Conservation (phyloP, 1,139 yeast species). For the Taiozyma sp. region DNA sequence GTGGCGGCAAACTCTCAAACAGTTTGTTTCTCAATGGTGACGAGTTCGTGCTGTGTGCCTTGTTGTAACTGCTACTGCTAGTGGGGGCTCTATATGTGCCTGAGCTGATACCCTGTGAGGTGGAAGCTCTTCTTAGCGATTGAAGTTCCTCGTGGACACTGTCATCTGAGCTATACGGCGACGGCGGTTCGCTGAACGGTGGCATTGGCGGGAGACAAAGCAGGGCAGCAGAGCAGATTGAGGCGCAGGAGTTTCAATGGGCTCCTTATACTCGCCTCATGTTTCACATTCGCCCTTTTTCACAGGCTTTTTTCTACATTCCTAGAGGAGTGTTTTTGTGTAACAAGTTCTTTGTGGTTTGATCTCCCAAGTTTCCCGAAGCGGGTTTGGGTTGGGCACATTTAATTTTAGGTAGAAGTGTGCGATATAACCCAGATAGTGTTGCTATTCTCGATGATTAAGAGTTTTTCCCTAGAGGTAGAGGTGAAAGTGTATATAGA, state of each 20-base stretch:
- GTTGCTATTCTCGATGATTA: constrained; percentile 20
- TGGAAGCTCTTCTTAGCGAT: background rate
- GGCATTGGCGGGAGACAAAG: background rate
- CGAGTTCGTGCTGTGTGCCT: background rate
- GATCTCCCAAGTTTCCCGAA: background rate
- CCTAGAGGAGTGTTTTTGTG: background rate
- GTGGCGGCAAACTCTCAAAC: background rate
- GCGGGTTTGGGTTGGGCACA: no score
- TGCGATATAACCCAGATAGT: constrained; percentile 17
- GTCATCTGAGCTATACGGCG: background rate
- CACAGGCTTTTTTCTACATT: constrained; percentile 1
- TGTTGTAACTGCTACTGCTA: background rate
- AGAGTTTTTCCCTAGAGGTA: background rate
- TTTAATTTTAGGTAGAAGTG: no score
- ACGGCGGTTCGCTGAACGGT: background rate
- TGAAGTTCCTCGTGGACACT: background rate
- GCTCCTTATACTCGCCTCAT: background rate
- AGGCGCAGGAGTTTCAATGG: background rate
- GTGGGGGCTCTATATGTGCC: background rate
- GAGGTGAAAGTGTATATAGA: no score
- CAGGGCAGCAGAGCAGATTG: background rate
- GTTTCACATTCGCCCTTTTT: background rate
- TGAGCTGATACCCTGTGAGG: background rate
- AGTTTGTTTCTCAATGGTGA: background rate
- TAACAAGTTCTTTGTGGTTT: background rate